Evolutionary conservation across 73 alveolate genomes (phyloP).

Genomic region (Paramecium pentaurelia): DNA sequence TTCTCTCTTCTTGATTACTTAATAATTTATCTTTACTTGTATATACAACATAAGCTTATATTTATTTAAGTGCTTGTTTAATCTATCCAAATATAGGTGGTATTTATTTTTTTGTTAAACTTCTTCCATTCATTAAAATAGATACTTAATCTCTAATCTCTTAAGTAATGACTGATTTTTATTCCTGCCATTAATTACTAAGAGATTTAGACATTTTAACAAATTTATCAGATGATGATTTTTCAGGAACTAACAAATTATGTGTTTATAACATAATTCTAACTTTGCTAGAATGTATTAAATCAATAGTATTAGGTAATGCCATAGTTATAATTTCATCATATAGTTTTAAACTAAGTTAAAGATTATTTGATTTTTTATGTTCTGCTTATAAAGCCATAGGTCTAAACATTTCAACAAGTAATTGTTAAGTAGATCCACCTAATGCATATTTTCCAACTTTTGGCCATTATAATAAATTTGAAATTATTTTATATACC

Average conservation of each 20-base stretch:
- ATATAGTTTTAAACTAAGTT: neutral
- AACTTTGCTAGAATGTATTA: neutral
- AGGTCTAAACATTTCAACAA: constrained; percentile 38
- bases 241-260: constrained; percentile 20
- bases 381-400: constrained; percentile 50
- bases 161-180: neutral
- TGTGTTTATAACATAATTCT: neutral
- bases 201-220: neutral
- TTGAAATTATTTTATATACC: neutral
- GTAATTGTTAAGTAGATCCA: neutral
- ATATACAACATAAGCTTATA: constrained; percentile 15
- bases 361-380: neutral
- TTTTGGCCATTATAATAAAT: constrained; percentile 30
- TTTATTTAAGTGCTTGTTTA: neutral
- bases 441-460: constrained; percentile 29
- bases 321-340: constrained; percentile 42
- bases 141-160: constrained; percentile 12
- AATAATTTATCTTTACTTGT: constrained; percentile 35
- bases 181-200: neutral
- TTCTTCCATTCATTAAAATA: neutral
- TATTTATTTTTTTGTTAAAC: neutral
- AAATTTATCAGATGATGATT: constrained; percentile 35
- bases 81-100: neutral
- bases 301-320: constrained; percentile 38
- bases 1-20: neutral